Evolutionary conservation across 306 rosid species (phyloP), one percentile per base, ranked within the genome.

Genomic region (Amphicarpaea edgeworthii): DNA sequence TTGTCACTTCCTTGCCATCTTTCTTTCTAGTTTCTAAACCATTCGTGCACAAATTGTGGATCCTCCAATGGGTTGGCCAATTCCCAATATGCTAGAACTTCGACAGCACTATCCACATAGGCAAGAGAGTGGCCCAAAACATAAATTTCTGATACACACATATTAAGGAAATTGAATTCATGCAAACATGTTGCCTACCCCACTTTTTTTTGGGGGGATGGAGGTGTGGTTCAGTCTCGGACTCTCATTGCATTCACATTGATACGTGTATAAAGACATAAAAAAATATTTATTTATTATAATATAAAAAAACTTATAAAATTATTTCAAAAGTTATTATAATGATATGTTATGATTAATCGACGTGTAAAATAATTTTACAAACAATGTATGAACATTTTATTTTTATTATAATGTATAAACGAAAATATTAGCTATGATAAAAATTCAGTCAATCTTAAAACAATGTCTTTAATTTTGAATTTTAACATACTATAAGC

Each of bases 161-260:
- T 17, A 43, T 43, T 57, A 28, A 68, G 34, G 41, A 55, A 67
- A 68, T 77, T 77, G 6, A 77, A 77, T 68, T 67, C 81, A 38
- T 30, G 37, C 30, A 77, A 55, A 54, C 75, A 64, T 24, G 11
- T 0, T 6, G 40, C 40, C 40, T 8, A 11, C 24, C 49, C 54
- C 1, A 15, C 32, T 3, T 1, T 32, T 41, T 55, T 16, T 55
- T 15, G 19, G 3, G 24, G n/a, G 28, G 9, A 68, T 15, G 40
- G 9, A 68, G 23, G 40, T 8, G 15, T 67, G 47, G 28, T 62
- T 62, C 26, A 8, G 34, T 16, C 15, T 38, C 2, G 2, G 32
- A 2, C 4, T n/a, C n/a, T n/a, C n/a, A n/a, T n/a, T 32, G 6
- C 37, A 20, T 66, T 41, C 54, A 17, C 50, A n/a, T n/a, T n/a